Evolutionary conservation across 2,329 filamentous ascomycete genomes (phyloP).

Genomic region (Aspergillus sclerotialis): DNA sequence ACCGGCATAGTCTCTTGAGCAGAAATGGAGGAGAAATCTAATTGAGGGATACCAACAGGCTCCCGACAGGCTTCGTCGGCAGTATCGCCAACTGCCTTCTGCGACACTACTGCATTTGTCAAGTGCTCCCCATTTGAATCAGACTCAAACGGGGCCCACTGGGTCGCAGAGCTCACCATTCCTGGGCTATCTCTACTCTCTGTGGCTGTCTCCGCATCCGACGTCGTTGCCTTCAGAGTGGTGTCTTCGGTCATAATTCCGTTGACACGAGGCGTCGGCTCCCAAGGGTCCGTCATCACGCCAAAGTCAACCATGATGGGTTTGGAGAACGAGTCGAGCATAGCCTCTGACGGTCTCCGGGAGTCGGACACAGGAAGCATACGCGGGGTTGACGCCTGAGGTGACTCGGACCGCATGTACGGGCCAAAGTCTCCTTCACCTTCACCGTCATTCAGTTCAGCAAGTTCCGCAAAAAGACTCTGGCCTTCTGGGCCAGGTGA

Average conservation of each 20-base stretch:
- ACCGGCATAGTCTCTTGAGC: slow-evolving; percentile 30
- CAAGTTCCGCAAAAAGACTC: slow-evolving; percentile 86
- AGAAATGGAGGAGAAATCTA: slow-evolving; percentile 26
- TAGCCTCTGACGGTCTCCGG: slow-evolving; percentile 24
- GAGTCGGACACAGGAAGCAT: slow-evolving; percentile 21
- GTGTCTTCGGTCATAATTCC: slow-evolving; percentile 18
- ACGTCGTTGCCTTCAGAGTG: slow-evolving; percentile 9
- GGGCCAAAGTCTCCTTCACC: slow-evolving; percentile 54
- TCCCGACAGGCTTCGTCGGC: slow-evolving; percentile 9
- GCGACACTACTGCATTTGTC: slow-evolving; percentile 29
- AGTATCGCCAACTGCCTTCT: slow-evolving; percentile 36
- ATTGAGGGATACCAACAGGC: slow-evolving; percentile 10
- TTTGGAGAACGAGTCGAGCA: slow-evolving; percentile 14
- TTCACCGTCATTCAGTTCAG: slow-evolving; percentile 64
- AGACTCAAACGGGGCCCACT: slow-evolving; percentile 34
- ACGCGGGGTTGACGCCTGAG: slow-evolving; percentile 34
- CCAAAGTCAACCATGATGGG: slow-evolving; percentile 52
- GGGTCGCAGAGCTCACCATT: slow-evolving; percentile 34
- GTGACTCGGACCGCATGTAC: slow-evolving; percentile 29
- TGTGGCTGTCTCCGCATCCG: slow-evolving; percentile 11
- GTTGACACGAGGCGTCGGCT: slow-evolving; percentile 22
- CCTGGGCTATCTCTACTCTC: slow-evolving; percentile 14
- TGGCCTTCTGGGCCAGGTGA: slow-evolving; percentile 52
- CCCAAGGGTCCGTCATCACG: slow-evolving; percentile 57
- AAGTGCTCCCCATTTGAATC: slow-evolving; percentile 18